Evolutionary conservation across 2,329 filamentous ascomycete species (phyloP), one percentile per base, ranked within the genome.

Genomic region (Chrysoporthe puriensis): DNA sequence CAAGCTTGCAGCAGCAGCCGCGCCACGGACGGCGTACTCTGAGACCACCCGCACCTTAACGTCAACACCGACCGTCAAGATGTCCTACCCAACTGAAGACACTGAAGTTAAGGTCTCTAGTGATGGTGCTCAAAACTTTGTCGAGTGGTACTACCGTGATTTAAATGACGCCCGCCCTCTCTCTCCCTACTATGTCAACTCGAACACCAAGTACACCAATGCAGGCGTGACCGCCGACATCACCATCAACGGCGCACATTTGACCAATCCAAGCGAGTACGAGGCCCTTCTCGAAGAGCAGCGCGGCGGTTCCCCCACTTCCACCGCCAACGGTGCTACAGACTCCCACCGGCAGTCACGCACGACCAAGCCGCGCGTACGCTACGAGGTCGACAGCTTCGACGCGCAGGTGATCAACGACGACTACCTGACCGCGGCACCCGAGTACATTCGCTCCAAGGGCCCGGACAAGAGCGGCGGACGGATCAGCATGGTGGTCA

Each of bases 361-460:
- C 18, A 43, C 13, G 63, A 56, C 32, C 60, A 58, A 68, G 79
- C 57, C 79, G 72, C 70, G 70, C 80, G 79, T 89, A 18, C 79
- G 84, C 72, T 96, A 93, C 79, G 91, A 95, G 66, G 84, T 93
- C 66, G 89, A 93, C 74, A 89, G 88, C 16, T 88, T 90, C 73
- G 92, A 97, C 78, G 89, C 88, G 67, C 92, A 96, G 71, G 87
- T 94, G 59, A 81, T 95, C 74, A 96, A 95, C 79, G 84, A 87
- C 13, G 84, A 86, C 67, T 92, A 88, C 75, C 79, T 80, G 62
- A 80, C 85, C 72, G 86, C 86, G 40, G 86, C 85, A n/a, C 82
- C 85, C 3, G 84, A 84, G 6, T 78, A 73, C 70, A 75, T 81
- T 36, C 74, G 79, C 58, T 40, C 60, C 26, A 70, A 68, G 73